A percentile compares a stretch with the other conserved stretches of the same genome.
These are phyloP conservation scores for Metarhizium robertsii DNA, from an alignment of 2,329 filamentous ascomycete species.

Conservation along the genomic window DNA sequence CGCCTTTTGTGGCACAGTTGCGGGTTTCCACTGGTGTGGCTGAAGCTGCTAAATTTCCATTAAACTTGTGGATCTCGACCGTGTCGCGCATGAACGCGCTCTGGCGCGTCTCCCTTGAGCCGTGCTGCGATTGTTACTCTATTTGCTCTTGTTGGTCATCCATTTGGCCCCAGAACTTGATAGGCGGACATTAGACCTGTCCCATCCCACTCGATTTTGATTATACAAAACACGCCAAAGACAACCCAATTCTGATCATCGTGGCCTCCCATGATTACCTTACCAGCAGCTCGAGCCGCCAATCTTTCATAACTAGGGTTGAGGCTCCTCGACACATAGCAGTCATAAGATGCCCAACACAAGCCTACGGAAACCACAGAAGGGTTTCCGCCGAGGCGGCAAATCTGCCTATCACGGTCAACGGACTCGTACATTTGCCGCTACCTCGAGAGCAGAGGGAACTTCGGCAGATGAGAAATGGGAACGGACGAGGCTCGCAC, in stretches of 20 bases:
- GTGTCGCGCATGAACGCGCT: constrained; percentile 21
- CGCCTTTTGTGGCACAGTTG: background rate
- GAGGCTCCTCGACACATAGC: background rate
- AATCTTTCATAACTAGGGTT: constrained; percentile 11
- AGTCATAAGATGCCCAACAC: constrained; percentile 47
- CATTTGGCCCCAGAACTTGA: background rate
- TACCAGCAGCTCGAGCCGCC: constrained; percentile 10
- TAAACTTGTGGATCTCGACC: constrained; percentile 19
- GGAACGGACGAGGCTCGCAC: constrained; percentile 73
- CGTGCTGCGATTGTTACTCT: background rate
- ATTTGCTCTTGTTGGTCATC: background rate
- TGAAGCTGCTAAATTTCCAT: constrained; percentile 16
- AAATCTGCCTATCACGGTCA: constrained; percentile 63
- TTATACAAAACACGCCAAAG: background rate
- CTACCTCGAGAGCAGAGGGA: constrained; percentile 68
- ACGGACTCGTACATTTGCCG: constrained; percentile 67
- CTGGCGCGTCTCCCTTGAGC: constrained; percentile 21
- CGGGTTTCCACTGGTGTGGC: constrained; percentile 6
- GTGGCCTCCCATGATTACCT: constrained; percentile 11
- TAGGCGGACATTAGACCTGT: background rate
- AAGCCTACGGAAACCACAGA: constrained; percentile 48
- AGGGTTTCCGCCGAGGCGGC: constrained; percentile 59
- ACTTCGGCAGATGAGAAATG: constrained; percentile 90
- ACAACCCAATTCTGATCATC: background rate
- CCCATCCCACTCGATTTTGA: background rate